Evolutionary conservation across 495 filamentous ascomycete species (phyloP), one percentile per base, ranked within the genome.

Genomic region (Trichoderma asperelloides): DNA sequence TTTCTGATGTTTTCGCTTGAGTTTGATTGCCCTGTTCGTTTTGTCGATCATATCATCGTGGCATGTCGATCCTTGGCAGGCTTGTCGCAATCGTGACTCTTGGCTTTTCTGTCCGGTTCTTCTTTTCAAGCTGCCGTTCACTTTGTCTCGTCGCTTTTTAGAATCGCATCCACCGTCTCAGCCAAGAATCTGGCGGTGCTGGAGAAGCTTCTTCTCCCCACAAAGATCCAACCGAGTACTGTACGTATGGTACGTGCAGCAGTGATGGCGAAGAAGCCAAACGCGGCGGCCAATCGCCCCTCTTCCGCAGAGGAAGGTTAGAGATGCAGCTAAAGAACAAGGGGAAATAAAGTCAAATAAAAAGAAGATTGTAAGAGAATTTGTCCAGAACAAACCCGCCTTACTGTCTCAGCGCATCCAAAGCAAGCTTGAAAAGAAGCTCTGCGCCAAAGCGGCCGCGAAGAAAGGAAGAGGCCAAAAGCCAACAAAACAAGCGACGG

Each of bases 1-100:
- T 60, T 60, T 30, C 13, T 21, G 9, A 3, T 28, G 27, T 60
- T 28, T 60, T 28, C 28, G 12, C 27, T 60, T 2, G 23, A 25
- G 55, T 11, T 21, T 9, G 25, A 13, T 18, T 28, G 55, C 27
- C 55, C 30, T 60, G 27, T 60, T 60, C 27, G 55, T 25, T 7
- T 33, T 60, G 55, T 60, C 55, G 55, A 60, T 60, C 55, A 60
- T 60, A 60, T 60, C 55, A 60, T 60, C 55, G 55, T 60, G 55
- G 55, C 55, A 60, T 60, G 55, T 60, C 55, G 55, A 60, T 60
- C 55, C 49, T 0, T 60, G 0, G 55, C 55, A 28, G 55, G 23
- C 55, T 60, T 18, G 55, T 30, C 55, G 55, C 55, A 28, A 27
- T 30, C 55, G 55, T 33, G 27, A 27, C 3, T 30, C 12, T 60